These are phyloP conservation scores for Boletus vermiculosoides DNA, from an alignment of 768 basidiomycete genomes.

Conservation along the genomic window DNA sequence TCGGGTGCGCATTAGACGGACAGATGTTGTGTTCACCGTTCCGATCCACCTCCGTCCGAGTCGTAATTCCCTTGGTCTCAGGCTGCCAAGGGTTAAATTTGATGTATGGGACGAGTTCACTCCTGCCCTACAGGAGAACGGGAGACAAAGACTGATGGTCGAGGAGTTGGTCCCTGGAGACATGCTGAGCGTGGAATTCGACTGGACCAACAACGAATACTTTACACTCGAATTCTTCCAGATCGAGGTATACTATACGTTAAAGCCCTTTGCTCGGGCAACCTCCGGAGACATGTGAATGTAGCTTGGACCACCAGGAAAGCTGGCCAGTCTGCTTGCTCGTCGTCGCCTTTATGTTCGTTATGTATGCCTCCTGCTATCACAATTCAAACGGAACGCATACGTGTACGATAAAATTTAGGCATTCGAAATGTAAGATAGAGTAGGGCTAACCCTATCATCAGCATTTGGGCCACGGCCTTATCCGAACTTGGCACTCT, in stretches of 20 bases:
- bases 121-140: background rate
- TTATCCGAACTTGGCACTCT: too few species aligned
- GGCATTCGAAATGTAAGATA: background rate
- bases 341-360: background rate
- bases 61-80: background rate
- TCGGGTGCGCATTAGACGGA: background rate
- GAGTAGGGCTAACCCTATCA: too few species aligned
- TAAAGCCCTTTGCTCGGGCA: background rate
- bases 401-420: background rate
- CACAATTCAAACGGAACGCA: background rate
- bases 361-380: background rate
- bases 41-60: background rate
- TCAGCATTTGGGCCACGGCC: too few species aligned
- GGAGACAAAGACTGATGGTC: background rate
- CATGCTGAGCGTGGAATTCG: background rate
- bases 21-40: background rate
- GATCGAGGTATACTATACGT: background rate
- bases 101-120: background rate
- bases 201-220: accelerated
- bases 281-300: background rate
- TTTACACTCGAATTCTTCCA: background rate
- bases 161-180: background rate
- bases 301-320: too few species aligned
- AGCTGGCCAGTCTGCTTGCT: too few species aligned
- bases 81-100: background rate